A percentile compares a stretch with the other conserved stretches of the same genome.
phyloP scores from a whole-genome alignment of 257 asterid genomes.

The Jacaranda mimosifolia region DNA sequence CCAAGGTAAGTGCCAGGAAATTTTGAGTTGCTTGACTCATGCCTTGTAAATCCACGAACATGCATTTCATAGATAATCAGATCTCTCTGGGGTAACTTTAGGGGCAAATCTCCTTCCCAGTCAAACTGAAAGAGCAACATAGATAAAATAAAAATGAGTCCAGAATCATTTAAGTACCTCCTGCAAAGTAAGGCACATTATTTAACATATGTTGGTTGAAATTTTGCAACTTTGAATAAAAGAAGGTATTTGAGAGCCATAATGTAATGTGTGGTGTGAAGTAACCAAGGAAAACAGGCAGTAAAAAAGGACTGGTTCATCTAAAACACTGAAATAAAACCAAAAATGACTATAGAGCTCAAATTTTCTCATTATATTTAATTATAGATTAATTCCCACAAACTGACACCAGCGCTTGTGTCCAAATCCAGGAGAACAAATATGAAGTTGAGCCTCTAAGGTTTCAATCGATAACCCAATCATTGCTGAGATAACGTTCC shows the following conservation, averaged over 20 bases:
- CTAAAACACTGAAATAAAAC: neutral
- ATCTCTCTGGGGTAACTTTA: constrained; percentile 75
- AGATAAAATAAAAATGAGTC: constrained; percentile 12
- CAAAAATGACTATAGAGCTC: neutral
- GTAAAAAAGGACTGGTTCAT: neutral
- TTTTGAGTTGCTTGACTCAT: constrained; percentile 79
- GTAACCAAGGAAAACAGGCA: constrained; percentile 1
- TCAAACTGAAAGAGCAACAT: constrained; percentile 71
- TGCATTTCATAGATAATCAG: constrained; percentile 93
- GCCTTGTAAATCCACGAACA: constrained; percentile 95
- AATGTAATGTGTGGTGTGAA: constrained; percentile 15
- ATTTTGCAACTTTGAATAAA: constrained; percentile 8
- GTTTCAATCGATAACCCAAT: neutral
- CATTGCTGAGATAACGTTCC: neutral
- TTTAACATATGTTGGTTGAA: constrained; percentile 16
- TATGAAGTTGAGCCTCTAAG: constrained; percentile 6
- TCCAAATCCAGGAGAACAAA: neutral
- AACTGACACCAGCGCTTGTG: neutral
- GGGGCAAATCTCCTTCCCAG: constrained; percentile 98
- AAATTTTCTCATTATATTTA: constrained; percentile 18
- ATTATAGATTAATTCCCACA: neutral
- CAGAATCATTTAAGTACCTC: constrained; percentile 26
- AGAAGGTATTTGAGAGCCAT: neutral
- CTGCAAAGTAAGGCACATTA: constrained; percentile 21
- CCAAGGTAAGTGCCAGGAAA: constrained; percentile 92